A percentile compares a stretch with the other conserved stretches of the same genome.
These are phyloP conservation scores for Somion occarium DNA, from an alignment of 1,284 basidiomycete species.

Conservation along the genomic window DNA sequence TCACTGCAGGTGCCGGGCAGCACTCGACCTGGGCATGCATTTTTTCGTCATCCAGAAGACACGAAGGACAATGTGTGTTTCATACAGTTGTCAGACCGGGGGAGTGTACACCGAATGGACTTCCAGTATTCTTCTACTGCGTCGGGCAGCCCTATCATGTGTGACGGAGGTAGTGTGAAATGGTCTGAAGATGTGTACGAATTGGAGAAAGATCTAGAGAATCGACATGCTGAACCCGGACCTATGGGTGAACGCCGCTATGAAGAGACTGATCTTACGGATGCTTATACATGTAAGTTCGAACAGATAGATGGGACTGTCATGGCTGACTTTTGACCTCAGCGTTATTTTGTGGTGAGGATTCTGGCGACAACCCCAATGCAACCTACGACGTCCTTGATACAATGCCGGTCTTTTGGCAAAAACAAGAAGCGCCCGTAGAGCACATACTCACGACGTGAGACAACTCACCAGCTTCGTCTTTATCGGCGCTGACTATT, in stretches of 20 bases:
- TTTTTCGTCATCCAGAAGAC: conserved; percentile 34
- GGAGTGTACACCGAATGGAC: conserved; percentile 42
- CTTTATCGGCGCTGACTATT: no score
- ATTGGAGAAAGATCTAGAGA: conserved; percentile 27
- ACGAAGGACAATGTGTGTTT: conserved; percentile 29
- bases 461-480: not conserved
- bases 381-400: conserved; percentile 44
- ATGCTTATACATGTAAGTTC: conserved; percentile 47
- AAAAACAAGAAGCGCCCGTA: conserved; percentile 37
- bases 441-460: conserved; percentile 59
- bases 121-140: conserved; percentile 23
- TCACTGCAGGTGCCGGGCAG: conserved; percentile 25
- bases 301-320: not conserved
- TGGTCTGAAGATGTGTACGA: conserved; percentile 40
- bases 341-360: conserved; percentile 24
- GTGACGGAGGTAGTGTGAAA: conserved; percentile 16
- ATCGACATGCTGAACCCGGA: conserved; percentile 34
- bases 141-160: not conserved
- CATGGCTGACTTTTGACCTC: not conserved
- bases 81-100: conserved; percentile 44
- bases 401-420: conserved; percentile 51
- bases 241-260: conserved; percentile 40
- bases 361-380: conserved; percentile 31
- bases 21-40: conserved; percentile 38
- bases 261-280: conserved; percentile 42